Percentiles rank a stretch among this genome's conserved stretches.
Evolutionary conservation across 83 land plant genomes (phyloP).

Genomic region (Picea abies): DNA sequence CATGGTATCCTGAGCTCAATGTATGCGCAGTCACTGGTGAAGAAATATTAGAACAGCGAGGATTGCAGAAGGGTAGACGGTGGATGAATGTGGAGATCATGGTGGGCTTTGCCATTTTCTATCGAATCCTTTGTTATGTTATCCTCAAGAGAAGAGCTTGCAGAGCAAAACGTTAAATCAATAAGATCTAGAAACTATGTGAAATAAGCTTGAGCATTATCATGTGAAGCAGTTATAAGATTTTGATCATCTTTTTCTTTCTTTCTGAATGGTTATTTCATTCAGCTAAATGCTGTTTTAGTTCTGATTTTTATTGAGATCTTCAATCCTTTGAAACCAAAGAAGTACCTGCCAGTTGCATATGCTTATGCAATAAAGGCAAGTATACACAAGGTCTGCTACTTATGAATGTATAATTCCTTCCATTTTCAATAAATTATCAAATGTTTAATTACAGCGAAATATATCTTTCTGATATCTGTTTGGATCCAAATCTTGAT

Average conservation of each 20-base stretch:
- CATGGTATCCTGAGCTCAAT: conserved; percentile 27
- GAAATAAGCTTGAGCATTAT: conserved; percentile 7
- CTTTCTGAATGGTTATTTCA: too few species aligned
- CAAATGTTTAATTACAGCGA: not conserved
- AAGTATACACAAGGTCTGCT: not conserved
- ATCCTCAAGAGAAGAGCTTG: conserved; percentile 57
- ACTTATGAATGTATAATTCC: not conserved
- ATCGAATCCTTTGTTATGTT: conserved; percentile 61
- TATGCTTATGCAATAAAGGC: not conserved
- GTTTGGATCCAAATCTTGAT: too few species aligned
- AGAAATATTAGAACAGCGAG: conserved; percentile 59
- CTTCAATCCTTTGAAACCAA: not conserved
- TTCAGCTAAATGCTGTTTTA: too few species aligned
- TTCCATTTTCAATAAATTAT: too few species aligned
- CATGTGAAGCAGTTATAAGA: not conserved
- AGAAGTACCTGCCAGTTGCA: not conserved
- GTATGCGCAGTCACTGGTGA: conserved; percentile 47
- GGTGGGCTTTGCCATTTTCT: conserved; percentile 61
- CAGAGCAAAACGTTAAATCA: conserved; percentile 24
- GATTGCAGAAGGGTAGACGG: conserved; percentile 46
- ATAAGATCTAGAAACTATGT: not conserved
- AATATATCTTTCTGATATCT: not conserved
- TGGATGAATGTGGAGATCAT: conserved; percentile 71
- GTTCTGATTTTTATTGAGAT: not conserved
- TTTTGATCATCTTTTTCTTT: not conserved